These are phyloP conservation scores for Nectriaceae sp. DNA, from an alignment of 2,329 filamentous ascomycete species.

Conservation along the genomic window DNA sequence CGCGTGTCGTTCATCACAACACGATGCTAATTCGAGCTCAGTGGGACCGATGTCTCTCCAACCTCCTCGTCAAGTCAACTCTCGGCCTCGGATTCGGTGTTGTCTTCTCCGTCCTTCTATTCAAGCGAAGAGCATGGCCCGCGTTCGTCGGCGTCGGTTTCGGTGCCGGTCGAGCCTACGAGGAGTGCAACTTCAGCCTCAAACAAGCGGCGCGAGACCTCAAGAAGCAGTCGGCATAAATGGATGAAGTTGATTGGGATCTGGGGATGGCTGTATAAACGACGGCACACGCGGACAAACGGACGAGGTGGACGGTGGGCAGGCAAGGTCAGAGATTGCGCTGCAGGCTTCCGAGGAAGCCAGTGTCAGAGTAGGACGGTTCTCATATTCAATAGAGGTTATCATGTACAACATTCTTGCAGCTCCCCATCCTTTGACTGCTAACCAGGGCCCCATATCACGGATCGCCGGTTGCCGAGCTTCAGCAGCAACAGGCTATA, in stretches of 20 bases:
- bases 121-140: conserved; percentile 97
- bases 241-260: conserved; percentile 2
- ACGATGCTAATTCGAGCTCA: conserved; percentile 43
- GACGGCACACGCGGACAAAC: conserved; percentile 10
- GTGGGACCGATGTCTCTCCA: conserved; percentile 99
- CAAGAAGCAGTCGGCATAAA: conserved; percentile 51
- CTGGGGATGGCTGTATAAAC: conserved; percentile 26
- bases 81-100: conserved; percentile 96
- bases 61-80: conserved; percentile 93
- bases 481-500: conserved; percentile 4
- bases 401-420: conserved; percentile 36
- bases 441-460: no score
- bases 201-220: conserved; percentile 62
- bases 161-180: conserved; percentile 93
- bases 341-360: conserved; percentile 23
- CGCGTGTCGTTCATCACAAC: no score
- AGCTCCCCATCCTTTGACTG: conserved; percentile 3
- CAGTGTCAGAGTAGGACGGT: conserved; percentile 29
- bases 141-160: conserved; percentile 95
- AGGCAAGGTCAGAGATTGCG: conserved; percentile 18
- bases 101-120: conserved; percentile 96
- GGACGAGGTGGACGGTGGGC: conserved; percentile 19
- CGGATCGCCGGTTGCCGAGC: no score
- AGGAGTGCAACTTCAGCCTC: conserved; percentile 89
- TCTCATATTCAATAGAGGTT: conserved; percentile 32